Base-by-base conservation (phyloP, 2,329 filamentous ascomycete species). In the Amauroascus niger region DNA sequence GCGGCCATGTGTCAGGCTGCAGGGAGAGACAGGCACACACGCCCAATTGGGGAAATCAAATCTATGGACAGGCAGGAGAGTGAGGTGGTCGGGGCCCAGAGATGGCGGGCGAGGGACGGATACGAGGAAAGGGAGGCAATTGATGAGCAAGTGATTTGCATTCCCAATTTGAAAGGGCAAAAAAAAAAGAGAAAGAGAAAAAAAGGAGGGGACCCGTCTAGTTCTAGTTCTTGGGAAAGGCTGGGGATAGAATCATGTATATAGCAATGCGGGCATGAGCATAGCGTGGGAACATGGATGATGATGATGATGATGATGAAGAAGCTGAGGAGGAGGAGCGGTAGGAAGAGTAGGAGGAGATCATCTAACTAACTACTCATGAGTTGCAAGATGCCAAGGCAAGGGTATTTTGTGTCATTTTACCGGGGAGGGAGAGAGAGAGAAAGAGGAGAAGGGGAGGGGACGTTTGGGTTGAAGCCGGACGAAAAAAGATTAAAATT, bases 221-320 rank as follows among this genome's bases (percentile, higher is more conserved):
- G 33, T 30, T 9, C 14, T 18, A 39, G 35, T 14, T 35, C 13
- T 37, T 44, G 32, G 8, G 22, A 35, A 26, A 32, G 50, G 11
- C 41, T 16, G 50, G 49, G 50, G 40, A 26, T 20, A 46, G n/a
- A 32, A 37, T 46, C 50, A 47, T 53, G 47, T 53, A 53, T 53
- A 53, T 46, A 53, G 50, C 33, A 47, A 28, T 18, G 43, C 28
- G 37, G 39, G 39, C 11, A 35, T 22, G 20, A 30, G 14, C 6
- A 26, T 50, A 46, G 50, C 40, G 33, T 46, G 30, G 50, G 32
- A 52, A 16, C 49, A 52, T 45, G 39, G 26, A 52, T 52, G 16
- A 43, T 26, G 6, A 52, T 30, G 13, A 24, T 22, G 37, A 14
- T 16, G 11, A 49, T 11, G n/a, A 22, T 4, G 37, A 40, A 1